These are phyloP conservation scores for Pholiota microspora DNA, from an alignment of 768 basidiomycete species.

Conservation along the genomic window DNA sequence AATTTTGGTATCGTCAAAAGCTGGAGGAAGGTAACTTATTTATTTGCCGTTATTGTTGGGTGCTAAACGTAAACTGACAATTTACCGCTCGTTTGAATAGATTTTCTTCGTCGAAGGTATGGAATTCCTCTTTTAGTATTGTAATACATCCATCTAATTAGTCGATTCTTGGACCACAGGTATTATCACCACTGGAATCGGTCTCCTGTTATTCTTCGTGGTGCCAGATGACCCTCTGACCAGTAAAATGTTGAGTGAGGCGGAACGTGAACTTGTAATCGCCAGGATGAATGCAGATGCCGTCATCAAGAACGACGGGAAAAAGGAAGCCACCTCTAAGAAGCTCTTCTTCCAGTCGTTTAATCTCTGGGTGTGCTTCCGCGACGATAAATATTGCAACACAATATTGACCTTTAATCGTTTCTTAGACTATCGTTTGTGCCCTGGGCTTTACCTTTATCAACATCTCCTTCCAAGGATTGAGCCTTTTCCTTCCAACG, in stretches of 20 bases:
- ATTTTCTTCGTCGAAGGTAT: constrained; percentile 32
- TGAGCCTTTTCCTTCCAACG: constrained; percentile 45
- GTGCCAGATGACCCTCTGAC: constrained; percentile 25
- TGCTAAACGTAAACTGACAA: not conserved
- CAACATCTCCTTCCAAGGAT: constrained; percentile 43
- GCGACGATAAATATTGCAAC: constrained; percentile 22
- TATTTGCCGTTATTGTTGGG: not conserved
- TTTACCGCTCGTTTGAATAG: constrained; percentile 3
- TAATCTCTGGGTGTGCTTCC: constrained; percentile 19
- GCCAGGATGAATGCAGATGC: constrained; percentile 29
- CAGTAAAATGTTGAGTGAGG: constrained; percentile 25
- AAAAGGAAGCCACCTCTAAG: constrained; percentile 24
- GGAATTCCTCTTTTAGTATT: not conserved
- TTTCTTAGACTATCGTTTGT: constrained; percentile 27
- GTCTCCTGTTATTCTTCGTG: constrained; percentile 24
- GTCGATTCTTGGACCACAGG: not conserved
- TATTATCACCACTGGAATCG: constrained; percentile 27
- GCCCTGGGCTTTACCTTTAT: constrained; percentile 30
- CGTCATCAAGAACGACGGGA: constrained; percentile 25
- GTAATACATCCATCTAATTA: not conserved
- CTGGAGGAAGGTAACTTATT: constrained; percentile 32
- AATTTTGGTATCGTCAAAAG: constrained; percentile 30
- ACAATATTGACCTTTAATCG: not conserved
- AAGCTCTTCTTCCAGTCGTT: constrained; percentile 23
- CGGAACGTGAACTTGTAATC: constrained; percentile 26